Base-by-base conservation (phyloP, 257 asterid species). In the Linderniella brevidens region DNA sequence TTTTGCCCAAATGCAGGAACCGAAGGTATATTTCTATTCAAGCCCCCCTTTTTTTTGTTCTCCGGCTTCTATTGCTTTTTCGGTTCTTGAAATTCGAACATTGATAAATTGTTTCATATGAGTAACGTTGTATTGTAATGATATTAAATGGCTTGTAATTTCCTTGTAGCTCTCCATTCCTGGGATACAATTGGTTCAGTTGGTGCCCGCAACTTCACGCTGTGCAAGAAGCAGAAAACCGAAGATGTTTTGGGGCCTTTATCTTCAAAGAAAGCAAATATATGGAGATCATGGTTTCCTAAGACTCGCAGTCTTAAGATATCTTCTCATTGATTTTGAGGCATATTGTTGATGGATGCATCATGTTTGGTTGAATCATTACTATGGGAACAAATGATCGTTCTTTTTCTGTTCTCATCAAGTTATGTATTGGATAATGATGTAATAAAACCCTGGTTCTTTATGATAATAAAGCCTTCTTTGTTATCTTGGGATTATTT, bases 171-270 rank as follows among this genome's bases (percentile, higher is more conserved):
- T 56, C 65, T 84, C 63, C 58, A 63, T 49, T 79, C 94, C 38
- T 84, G 90, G 98, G 93, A 78, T 53, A 68, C 85, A 1, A 88
- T 88, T 36, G 98, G 95, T 4, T 76, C 98, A 3, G 52, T 61
- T 0, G 98, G 98, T 15, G 69, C 74, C 2, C 80, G 98, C 4
- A 88, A 76, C 17, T 88, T 88, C 58, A 57, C 77, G 78, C 75
- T 88, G 13, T 84, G 81, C 85, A 88, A 79, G 94, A 82, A 78
- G 66, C n/a, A n/a, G n/a, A 64, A 68, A 56, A 13, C 54, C 0
- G 81, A 63, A 52, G 64, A 60, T 5, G 19, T 40, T 38, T 72
- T 0, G 11, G 57, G 4, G 19, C 71, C 13, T n/a, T n/a, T n/a
- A n/a, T 43, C 77, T 8, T 62, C 76, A 38, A 88, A 84, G 77